These are phyloP conservation scores for Hygrocybe punicea DNA, from an alignment of 768 basidiomycete genomes.

Conservation along the genomic window DNA sequence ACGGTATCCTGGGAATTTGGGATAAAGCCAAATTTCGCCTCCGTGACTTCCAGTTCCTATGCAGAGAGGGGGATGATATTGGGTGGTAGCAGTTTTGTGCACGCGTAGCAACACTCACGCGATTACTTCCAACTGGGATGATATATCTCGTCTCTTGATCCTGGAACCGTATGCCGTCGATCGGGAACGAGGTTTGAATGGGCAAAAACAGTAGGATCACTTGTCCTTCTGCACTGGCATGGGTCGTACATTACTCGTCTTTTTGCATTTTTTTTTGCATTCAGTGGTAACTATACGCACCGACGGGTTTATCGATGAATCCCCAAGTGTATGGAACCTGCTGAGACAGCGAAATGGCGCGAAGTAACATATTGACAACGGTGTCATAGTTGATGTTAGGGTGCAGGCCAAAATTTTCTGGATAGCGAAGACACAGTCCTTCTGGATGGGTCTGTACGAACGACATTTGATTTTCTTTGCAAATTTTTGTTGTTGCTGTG, in stretches of 20 bases:
- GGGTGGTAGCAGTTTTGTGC: not conserved
- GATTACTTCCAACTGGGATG: constrained; percentile 47
- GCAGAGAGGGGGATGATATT: not conserved
- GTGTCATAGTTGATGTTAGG: constrained; percentile 51
- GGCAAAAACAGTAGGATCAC: constrained; percentile 65
- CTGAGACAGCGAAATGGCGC: constrained; percentile 55
- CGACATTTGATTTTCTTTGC: too few species aligned
- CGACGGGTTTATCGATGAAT: constrained; percentile 74
- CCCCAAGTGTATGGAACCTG: constrained; percentile 66
- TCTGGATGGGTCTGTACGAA: constrained; percentile 52
- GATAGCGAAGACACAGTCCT: constrained; percentile 65
- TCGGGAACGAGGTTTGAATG: constrained; percentile 57
- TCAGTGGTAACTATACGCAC: constrained; percentile 38
- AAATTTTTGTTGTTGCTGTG: too few species aligned
- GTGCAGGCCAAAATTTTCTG: constrained; percentile 61
- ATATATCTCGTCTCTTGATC: constrained; percentile 64
- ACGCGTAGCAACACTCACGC: constrained; percentile 45
- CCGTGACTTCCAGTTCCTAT: constrained; percentile 80
- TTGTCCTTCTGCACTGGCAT: constrained; percentile 60
- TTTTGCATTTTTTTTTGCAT: not conserved
- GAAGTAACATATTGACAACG: constrained; percentile 58
- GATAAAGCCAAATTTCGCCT: constrained; percentile 74
- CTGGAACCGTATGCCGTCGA: constrained; percentile 74
- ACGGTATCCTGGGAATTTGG: constrained; percentile 57
- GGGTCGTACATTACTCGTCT: too few species aligned